Conservation (phyloP, 164 flowering plant genomes). For the Berberis vulgaris region DNA sequence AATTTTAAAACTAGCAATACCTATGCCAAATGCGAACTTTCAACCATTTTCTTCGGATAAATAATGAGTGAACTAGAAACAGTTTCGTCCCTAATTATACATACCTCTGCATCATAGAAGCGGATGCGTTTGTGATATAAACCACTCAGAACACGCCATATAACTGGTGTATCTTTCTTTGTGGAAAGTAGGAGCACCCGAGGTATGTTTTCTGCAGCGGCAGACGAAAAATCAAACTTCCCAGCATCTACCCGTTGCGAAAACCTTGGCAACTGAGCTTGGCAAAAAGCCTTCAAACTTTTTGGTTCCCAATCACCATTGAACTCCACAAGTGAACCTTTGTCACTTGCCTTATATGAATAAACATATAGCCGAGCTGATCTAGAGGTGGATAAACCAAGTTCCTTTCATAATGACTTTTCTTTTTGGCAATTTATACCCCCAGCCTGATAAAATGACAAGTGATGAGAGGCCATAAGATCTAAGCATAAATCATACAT, state of each 20-base stretch:
- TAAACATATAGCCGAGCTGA: slow-evolving; percentile 49
- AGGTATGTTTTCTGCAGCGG: slow-evolving; percentile 31
- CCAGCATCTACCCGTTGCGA: slow-evolving; percentile 52
- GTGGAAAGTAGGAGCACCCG: slow-evolving; percentile 76
- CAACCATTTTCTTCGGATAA: background rate
- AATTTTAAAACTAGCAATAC: no score
- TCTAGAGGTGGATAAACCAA: slow-evolving; percentile 40
- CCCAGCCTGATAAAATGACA: slow-evolving; percentile 50
- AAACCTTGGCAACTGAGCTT: slow-evolving; percentile 69
- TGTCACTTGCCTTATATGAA: slow-evolving; percentile 48
- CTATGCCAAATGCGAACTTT: no score
- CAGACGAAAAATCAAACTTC: slow-evolving; percentile 27
- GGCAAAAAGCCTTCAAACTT: slow-evolving; percentile 55
- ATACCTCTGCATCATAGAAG: slow-evolving; percentile 75
- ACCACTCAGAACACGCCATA: slow-evolving; percentile 93
- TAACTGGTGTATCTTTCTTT: slow-evolving; percentile 81
- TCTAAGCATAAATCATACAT: background rate
- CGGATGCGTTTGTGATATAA: slow-evolving; percentile 51
- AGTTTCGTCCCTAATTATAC: background rate
- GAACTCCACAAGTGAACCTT: slow-evolving; percentile 67
- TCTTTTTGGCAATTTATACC: slow-evolving; percentile 65
- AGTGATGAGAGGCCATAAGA: background rate
- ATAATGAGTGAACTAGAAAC: background rate
- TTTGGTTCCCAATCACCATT: slow-evolving; percentile 44
- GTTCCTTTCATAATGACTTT: slow-evolving; percentile 55